phyloP scores from a whole-genome alignment of 2,329 filamentous ascomycete genomes.

The Apiospora kogelbergensis region DNA sequence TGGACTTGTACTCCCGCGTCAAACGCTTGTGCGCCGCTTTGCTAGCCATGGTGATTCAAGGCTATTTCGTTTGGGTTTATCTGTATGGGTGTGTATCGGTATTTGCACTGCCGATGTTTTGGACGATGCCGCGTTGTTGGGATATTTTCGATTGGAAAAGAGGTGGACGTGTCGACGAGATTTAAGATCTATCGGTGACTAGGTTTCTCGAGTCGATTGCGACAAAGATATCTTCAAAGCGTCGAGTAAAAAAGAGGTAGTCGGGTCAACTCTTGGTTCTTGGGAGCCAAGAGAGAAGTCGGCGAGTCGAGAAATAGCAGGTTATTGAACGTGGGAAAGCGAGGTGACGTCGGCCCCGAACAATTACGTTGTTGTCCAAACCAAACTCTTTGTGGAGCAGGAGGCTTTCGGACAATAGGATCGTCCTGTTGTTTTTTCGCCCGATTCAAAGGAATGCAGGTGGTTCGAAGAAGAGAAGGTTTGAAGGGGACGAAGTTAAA shows the following conservation, averaged over 20 bases:
- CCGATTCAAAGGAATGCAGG: not conserved
- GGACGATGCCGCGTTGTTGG: not conserved
- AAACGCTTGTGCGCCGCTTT: conserved; percentile 73
- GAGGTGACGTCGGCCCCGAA: not conserved
- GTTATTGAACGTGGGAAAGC: not conserved
- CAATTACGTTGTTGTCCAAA: conserved; percentile 5
- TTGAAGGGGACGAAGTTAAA: not conserved
- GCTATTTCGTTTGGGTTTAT: not conserved
- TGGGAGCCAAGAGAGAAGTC: not conserved
- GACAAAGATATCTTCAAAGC: too few relatives aligned
- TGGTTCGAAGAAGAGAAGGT: not conserved
- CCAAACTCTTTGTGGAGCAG: conserved; percentile 3
- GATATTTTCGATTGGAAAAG: not conserved
- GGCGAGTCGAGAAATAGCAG: not conserved
- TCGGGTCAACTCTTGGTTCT: not conserved
- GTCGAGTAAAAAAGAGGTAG: not conserved
- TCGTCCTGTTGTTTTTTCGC: not conserved
- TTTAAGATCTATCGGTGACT: not conserved
- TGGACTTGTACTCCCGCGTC: conserved; percentile 63
- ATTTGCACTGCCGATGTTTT: not conserved
- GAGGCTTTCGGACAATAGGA: not conserved
- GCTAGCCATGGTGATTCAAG: conserved; percentile 57
- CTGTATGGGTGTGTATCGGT: not conserved
- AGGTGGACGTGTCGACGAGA: not conserved
- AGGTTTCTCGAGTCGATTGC: too few relatives aligned